A percentile compares a stretch with the other conserved stretches of the same genome.
These are phyloP conservation scores for Sindora glabra DNA, from an alignment of 306 rosid genomes.

Conservation along the genomic window DNA sequence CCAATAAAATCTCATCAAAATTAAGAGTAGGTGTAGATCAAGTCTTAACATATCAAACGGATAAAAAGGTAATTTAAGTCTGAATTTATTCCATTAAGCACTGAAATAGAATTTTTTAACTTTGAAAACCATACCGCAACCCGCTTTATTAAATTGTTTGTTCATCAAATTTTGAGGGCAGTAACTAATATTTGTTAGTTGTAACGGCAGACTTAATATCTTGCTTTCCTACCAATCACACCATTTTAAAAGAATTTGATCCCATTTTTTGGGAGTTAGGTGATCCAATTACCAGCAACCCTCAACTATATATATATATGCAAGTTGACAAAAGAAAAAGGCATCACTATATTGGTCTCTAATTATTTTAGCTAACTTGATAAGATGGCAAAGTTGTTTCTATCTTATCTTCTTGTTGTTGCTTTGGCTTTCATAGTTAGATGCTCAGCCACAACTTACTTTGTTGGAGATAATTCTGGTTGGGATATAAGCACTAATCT, in stretches of 20 bases:
- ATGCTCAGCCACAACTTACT: conserved; percentile 53
- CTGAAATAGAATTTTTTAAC: too few relatives aligned
- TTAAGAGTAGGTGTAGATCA: too few relatives aligned
- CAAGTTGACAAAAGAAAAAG: neutral
- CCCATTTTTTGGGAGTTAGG: conserved; percentile 32
- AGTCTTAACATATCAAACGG: too few relatives aligned
- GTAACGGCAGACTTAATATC: too few relatives aligned
- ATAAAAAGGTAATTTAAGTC: too few relatives aligned
- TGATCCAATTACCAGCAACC: conserved; percentile 39
- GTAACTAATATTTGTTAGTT: too few relatives aligned
- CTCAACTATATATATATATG: conserved; percentile 12
- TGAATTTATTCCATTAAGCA: too few relatives aligned
- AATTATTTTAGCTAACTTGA: neutral
- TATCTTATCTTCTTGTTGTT: conserved; percentile 23
- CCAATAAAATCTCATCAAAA: too few relatives aligned
- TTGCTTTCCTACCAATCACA: neutral
- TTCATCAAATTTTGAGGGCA: too few relatives aligned
- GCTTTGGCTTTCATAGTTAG: conserved; percentile 17
- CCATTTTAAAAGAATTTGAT: neutral
- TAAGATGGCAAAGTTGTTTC: conserved; percentile 41
- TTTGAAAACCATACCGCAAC: too few relatives aligned
- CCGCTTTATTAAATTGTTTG: too few relatives aligned
- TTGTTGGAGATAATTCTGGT: conserved; percentile 79
- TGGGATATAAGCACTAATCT: conserved; percentile 90
- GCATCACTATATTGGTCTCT: neutral